These are phyloP conservation scores for Salix arbutifolia DNA, from an alignment of 345 rosid genomes.

Conservation along the genomic window DNA sequence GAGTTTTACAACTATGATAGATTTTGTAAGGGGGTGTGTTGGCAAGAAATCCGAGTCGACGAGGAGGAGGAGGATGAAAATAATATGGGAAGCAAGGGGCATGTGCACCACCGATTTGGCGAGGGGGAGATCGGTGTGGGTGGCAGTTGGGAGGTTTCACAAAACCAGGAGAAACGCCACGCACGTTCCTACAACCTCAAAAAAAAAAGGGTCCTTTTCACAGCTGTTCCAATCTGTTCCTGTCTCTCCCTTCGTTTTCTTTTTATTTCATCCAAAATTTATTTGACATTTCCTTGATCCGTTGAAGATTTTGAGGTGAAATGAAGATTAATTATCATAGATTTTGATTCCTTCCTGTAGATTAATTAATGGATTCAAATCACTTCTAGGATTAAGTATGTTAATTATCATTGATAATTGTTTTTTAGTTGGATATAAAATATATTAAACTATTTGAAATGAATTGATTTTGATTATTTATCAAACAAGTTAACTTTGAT, in stretches of 20 bases:
- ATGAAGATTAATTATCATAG: not conserved
- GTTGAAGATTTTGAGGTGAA: not conserved
- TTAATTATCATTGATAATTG: no score
- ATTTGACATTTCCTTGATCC: not conserved
- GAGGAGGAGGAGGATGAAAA: not conserved
- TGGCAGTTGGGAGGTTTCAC: slow-evolving; percentile 42
- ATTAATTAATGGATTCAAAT: not conserved
- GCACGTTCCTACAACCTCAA: slow-evolving; percentile 53
- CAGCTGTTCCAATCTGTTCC: slow-evolving; percentile 45
- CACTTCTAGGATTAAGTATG: no score
- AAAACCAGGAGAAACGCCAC: slow-evolving; percentile 48
- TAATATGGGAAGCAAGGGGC: slow-evolving; percentile 9
- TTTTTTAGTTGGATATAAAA: no score
- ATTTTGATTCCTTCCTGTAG: not conserved
- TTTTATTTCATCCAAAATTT: not conserved
- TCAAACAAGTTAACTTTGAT: not conserved
- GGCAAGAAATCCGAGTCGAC: not conserved
- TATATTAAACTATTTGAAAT: no score
- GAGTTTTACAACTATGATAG: no score
- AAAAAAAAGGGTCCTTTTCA: slow-evolving; percentile 14
- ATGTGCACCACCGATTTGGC: slow-evolving; percentile 15
- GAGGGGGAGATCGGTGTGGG: slow-evolving; percentile 10
- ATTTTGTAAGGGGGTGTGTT: not conserved
- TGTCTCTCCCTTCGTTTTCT: slow-evolving; percentile 18
- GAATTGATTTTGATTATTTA: no score